phyloP scores from a whole-genome alignment of 495 filamentous ascomycete species.

The Alectoria sarmentosa region DNA sequence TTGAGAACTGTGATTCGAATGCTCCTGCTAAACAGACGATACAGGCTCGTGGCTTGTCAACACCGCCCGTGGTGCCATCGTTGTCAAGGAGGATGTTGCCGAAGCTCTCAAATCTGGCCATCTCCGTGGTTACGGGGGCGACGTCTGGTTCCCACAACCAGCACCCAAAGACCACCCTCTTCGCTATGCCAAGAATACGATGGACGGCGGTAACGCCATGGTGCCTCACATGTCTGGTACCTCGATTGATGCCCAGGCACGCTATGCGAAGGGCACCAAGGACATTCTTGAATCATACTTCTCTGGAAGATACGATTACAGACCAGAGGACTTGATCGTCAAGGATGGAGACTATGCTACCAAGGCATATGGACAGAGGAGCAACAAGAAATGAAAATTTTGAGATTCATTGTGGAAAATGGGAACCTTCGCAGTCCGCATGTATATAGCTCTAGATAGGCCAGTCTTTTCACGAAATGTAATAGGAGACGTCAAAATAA shows the following conservation, averaged over 20 bases:
- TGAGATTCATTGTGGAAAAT: background rate
- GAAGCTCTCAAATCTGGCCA: slow-evolving; percentile 89
- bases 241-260: slow-evolving; percentile 92
- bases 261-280: slow-evolving; percentile 88
- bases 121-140: slow-evolving; percentile 93
- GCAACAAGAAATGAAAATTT: slow-evolving; percentile 15
- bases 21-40: slow-evolving; percentile 18
- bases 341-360: slow-evolving; percentile 89
- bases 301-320: slow-evolving; percentile 78
- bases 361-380: slow-evolving; percentile 79
- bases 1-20: slow-evolving; percentile 7
- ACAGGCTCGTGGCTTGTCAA: slow-evolving; percentile 90
- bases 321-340: slow-evolving; percentile 86
- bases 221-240: slow-evolving; percentile 98
- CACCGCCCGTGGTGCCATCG: slow-evolving; percentile 96
- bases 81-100: slow-evolving; percentile 98
- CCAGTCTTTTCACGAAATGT: too few species aligned
- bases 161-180: slow-evolving; percentile 92
- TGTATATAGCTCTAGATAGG: background rate
- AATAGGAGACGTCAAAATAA: background rate
- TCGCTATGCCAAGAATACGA: slow-evolving; percentile 87
- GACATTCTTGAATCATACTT: slow-evolving; percentile 86
- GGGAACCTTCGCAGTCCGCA: background rate
- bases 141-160: slow-evolving; percentile 91
- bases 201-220: slow-evolving; percentile 96